Conservation (phyloP, 805 yeast genomes). For the Saturnispora diversa region DNA sequence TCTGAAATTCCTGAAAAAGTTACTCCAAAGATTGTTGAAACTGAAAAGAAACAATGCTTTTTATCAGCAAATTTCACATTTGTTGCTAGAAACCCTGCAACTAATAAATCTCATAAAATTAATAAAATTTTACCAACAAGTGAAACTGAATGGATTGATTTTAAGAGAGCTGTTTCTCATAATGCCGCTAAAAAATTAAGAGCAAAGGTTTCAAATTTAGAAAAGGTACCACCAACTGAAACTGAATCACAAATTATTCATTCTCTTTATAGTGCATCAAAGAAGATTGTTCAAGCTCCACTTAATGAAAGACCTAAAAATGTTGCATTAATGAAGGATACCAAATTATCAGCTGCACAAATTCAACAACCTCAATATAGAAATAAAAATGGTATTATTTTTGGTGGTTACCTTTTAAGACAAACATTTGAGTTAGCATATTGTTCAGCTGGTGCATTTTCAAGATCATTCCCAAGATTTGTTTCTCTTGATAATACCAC, state of each 20-base stretch:
- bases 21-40: constrained; percentile 49
- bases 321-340: constrained; percentile 60
- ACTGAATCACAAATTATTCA: constrained; percentile 72
- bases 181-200: constrained; percentile 77
- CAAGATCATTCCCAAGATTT: constrained; percentile 80
- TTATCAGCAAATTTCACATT: constrained; percentile 88
- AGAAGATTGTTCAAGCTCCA: constrained; percentile 30
- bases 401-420: constrained; percentile 89
- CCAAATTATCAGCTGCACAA: constrained; percentile 63
- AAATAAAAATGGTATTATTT: constrained; percentile 89
- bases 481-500: constrained; percentile 86
- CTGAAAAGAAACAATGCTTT: constrained; percentile 52
- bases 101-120: constrained; percentile 84
- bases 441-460: constrained; percentile 83
- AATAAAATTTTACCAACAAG: constrained; percentile 70
- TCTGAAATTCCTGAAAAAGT: constrained; percentile 41
- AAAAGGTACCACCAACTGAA: constrained; percentile 64
- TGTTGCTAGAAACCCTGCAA: constrained; percentile 89
- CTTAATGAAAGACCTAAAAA: constrained; percentile 38
- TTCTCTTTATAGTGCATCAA: constrained; percentile 58
- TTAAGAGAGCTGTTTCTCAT: constrained; percentile 81
- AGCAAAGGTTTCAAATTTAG: constrained; percentile 55
- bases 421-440: constrained; percentile 92
- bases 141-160: constrained; percentile 74
- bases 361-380: constrained; percentile 97